Conservation (phyloP, 495 filamentous ascomycete genomes). For the Letharia lupina region DNA sequence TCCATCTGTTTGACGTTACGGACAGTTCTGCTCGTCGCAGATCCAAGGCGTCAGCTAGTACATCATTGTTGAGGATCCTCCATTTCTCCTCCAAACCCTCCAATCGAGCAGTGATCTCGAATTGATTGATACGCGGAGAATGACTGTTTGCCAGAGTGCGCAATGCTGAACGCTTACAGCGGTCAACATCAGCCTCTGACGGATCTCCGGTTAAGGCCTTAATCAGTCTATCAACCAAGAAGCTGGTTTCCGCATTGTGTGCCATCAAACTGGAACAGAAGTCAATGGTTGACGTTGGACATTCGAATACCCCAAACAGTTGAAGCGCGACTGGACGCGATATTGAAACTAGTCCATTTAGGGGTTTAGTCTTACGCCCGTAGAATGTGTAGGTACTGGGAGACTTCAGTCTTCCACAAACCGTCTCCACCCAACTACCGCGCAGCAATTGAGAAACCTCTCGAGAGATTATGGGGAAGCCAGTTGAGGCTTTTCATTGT, state of each 20-base stretch:
- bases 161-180: conserved; percentile 39
- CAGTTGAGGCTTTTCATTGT: not conserved
- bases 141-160: conserved; percentile 49
- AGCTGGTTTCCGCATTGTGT: conserved; percentile 33
- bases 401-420: not conserved
- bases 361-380: not conserved
- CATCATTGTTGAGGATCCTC: conserved; percentile 65
- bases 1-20: conserved; percentile 45
- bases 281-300: not conserved
- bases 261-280: conserved; percentile 34
- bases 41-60: conserved; percentile 67
- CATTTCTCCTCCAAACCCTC: conserved; percentile 86
- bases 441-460: not conserved
- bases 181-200: conserved; percentile 29
- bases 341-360: not conserved
- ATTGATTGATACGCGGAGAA: conserved; percentile 76
- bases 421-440: not conserved
- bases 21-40: conserved; percentile 54
- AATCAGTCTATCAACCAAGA: conserved; percentile 36
- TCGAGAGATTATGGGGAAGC: not conserved
- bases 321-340: not conserved
- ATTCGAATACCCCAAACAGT: too few relatives aligned
- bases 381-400: too few relatives aligned
- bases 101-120: conserved; percentile 64
- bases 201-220: conserved; percentile 29